A percentile compares a stretch with the other conserved stretches of the same genome.
These are phyloP conservation scores for Puccinia horiana DNA, from an alignment of 1,284 basidiomycete genomes.

Conservation along the genomic window DNA sequence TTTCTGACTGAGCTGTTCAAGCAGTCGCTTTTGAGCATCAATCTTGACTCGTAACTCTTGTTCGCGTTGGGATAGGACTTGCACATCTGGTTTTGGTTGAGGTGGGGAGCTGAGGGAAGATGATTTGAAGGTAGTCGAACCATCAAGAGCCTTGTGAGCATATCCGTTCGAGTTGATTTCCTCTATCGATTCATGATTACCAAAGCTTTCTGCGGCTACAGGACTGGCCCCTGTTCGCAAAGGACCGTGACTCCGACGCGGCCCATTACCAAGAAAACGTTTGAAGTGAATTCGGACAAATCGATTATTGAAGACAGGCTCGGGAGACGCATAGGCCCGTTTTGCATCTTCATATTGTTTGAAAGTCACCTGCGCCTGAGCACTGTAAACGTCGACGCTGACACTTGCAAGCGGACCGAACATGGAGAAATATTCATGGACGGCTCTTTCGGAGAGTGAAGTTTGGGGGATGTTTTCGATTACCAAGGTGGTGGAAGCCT, in stretches of 20 bases:
- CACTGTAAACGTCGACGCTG: conserved; percentile 27
- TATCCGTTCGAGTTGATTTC: conserved; percentile 16
- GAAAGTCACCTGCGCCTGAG: conserved; percentile 39
- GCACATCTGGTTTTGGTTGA: not conserved
- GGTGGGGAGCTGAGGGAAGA: not conserved
- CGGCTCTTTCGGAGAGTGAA: conserved; percentile 31
- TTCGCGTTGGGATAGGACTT: conserved; percentile 33
- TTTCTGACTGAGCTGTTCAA: conserved; percentile 32
- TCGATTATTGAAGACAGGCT: conserved; percentile 44
- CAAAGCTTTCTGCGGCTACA: not conserved
- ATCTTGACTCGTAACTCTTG: conserved; percentile 40
- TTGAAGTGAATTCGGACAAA: conserved; percentile 45
- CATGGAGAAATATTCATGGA: conserved; percentile 40
- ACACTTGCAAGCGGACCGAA: conserved; percentile 30
- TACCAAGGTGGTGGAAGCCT: conserved; percentile 21
- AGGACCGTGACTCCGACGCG: not conserved
- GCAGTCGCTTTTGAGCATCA: conserved; percentile 40
- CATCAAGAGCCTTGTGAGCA: conserved; percentile 1
- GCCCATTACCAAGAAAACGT: not conserved
- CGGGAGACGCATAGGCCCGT: conserved; percentile 34
- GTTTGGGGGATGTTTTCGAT: conserved; percentile 48
- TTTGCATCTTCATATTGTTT: conserved; percentile 32
- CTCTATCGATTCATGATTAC: not conserved
- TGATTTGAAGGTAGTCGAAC: not conserved
- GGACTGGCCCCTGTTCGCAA: not conserved